These are phyloP conservation scores for Talaromyces ruber DNA, from an alignment of 495 filamentous ascomycete genomes.

Conservation along the genomic window DNA sequence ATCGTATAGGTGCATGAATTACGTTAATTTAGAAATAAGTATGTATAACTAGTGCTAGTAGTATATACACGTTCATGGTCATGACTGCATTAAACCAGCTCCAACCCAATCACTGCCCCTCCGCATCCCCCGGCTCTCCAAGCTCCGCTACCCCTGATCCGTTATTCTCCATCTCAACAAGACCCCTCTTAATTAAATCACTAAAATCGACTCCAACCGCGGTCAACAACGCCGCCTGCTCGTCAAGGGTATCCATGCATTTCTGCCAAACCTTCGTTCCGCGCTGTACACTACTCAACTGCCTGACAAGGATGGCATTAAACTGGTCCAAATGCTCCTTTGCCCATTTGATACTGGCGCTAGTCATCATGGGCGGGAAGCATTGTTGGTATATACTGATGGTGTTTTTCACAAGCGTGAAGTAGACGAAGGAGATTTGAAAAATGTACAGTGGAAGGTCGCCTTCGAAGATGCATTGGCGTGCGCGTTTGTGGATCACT, in stretches of 20 bases:
- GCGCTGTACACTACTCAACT: constrained; percentile 71
- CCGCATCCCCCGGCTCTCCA: constrained; percentile 5
- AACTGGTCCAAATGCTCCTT: constrained; percentile 87
- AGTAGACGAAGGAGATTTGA: constrained; percentile 94
- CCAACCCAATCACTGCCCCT: background rate
- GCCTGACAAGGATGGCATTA: constrained; percentile 70
- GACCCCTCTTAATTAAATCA: constrained; percentile 48
- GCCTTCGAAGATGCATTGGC: constrained; percentile 89
- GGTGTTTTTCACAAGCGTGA: constrained; percentile 86
- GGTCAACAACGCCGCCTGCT: constrained; percentile 68
- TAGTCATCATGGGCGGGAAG: constrained; percentile 79
- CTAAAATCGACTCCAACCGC: constrained; percentile 90
- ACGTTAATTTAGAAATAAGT: background rate
- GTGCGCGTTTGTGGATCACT: constrained; percentile 70
- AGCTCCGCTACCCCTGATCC: background rate
- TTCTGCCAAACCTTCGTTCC: constrained; percentile 64
- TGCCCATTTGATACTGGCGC: constrained; percentile 91
- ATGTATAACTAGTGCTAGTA: background rate
- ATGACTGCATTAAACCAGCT: background rate
- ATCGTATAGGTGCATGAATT: background rate
- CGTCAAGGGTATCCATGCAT: constrained; percentile 73
- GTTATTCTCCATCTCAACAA: constrained; percentile 11
- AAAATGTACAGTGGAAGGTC: constrained; percentile 87
- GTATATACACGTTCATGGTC: background rate
- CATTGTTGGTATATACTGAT: constrained; percentile 80